A percentile compares a stretch with the other conserved stretches of the same genome.
These are phyloP conservation scores for Didymella sp. DNA, from an alignment of 2,329 filamentous ascomycete genomes.

Conservation along the genomic window DNA sequence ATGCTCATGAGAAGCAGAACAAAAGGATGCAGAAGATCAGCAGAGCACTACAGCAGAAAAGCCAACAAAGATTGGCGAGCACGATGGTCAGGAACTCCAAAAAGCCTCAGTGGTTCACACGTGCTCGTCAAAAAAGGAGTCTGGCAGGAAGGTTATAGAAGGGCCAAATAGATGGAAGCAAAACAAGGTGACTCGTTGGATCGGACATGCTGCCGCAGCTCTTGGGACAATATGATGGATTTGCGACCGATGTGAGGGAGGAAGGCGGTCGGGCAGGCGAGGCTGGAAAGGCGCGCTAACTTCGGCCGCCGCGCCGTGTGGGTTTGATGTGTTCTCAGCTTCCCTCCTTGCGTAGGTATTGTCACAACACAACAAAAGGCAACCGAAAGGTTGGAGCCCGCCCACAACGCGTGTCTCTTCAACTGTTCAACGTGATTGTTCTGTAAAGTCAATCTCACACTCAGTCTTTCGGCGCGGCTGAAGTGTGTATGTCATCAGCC, in stretches of 20 bases:
- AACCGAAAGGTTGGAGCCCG: too few relatives aligned
- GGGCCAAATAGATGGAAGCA: neutral
- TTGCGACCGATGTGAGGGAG: neutral
- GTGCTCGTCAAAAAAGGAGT: neutral
- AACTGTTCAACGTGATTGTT: neutral
- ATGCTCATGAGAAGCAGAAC: too few relatives aligned
- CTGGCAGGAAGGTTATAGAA: neutral
- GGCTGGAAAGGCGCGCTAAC: neutral
- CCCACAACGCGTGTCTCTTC: too few relatives aligned
- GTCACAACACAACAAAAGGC: too few relatives aligned
- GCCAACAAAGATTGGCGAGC: neutral
- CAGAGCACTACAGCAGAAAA: neutral
- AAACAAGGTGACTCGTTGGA: neutral
- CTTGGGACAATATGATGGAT: neutral
- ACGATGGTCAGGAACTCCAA: neutral
- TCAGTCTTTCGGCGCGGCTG: neutral
- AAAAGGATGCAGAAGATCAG: too few relatives aligned
- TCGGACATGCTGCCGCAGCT: neutral
- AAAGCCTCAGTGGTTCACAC: neutral
- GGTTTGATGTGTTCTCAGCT: neutral
- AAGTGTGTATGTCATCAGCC: neutral
- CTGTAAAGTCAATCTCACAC: neutral
- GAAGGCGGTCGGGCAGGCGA: neutral
- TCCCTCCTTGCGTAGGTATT: neutral
- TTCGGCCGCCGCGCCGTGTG: neutral